Conservation (phyloP, 106 monocot genomes). For the Dendrobium huoshanense region DNA sequence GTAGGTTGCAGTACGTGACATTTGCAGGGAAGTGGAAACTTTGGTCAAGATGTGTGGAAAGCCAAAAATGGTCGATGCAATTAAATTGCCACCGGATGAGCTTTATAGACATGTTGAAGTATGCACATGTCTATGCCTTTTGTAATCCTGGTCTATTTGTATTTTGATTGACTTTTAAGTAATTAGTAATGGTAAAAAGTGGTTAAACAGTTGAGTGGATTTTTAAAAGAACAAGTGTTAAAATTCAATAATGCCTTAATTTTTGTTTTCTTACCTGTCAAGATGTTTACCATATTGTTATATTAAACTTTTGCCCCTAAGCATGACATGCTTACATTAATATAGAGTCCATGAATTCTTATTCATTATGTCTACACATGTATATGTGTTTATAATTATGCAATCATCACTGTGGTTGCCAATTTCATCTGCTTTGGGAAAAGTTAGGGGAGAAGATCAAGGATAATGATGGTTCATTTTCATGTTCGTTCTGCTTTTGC, state of each 20-base stretch:
- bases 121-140: slow-evolving; percentile 27
- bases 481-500: background rate
- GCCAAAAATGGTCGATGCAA: slow-evolving; percentile 85
- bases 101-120: slow-evolving; percentile 98
- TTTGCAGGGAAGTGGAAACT: slow-evolving; percentile 70
- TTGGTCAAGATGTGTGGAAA: slow-evolving; percentile 91
- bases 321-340: background rate
- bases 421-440: background rate
- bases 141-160: background rate
- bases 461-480: background rate
- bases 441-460: background rate
- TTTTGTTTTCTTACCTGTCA: background rate
- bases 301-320: background rate
- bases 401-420: background rate
- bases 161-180: background rate
- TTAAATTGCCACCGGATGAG: slow-evolving; percentile 79
- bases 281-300: background rate
- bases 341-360: background rate
- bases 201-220: background rate
- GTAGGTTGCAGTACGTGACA: slow-evolving; percentile 68
- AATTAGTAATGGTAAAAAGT: background rate
- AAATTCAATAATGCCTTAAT: background rate
- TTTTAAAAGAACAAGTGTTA: background rate
- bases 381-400: background rate
- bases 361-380: background rate